These are phyloP conservation scores for Umbelopsis sp. DNA, from an alignment of 371 early-diverging fungal species.

Conservation along the genomic window DNA sequence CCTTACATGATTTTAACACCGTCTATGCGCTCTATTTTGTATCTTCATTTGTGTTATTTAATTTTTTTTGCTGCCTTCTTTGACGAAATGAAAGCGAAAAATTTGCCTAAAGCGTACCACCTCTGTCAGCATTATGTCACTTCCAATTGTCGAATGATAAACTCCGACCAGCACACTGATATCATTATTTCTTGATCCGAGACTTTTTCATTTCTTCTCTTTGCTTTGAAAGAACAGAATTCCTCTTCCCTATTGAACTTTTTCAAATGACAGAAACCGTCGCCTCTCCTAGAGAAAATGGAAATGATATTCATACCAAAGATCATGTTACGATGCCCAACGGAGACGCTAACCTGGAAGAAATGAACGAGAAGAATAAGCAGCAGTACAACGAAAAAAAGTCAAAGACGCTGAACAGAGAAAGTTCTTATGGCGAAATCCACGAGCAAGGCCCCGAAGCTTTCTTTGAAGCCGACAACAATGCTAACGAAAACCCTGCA, in stretches of 20 bases:
- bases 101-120: neutral
- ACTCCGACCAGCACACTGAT: conserved; percentile 16
- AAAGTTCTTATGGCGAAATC: conserved; percentile 2
- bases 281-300: neutral
- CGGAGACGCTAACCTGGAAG: neutral
- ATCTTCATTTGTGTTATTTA: neutral
- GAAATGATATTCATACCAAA: neutral
- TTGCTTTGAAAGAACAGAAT: neutral
- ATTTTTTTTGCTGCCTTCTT: neutral
- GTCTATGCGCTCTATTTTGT: too few relatives aligned
- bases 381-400: neutral
- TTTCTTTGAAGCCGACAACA: conserved; percentile 1
- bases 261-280: neutral
- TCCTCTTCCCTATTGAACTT: neutral
- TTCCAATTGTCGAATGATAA: neutral
- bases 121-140: conserved; percentile 16
- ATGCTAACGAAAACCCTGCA: conserved; percentile 6
- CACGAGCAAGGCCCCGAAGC: conserved; percentile 11
- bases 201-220: neutral
- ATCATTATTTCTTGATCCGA: neutral
- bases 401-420: neutral
- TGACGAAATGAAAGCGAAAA: neutral
- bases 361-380: neutral
- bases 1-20: too few relatives aligned
- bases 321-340: neutral